phyloP scores from a whole-genome alignment of 192 early-diverging fungal species.

The Mortierella antarctica region DNA sequence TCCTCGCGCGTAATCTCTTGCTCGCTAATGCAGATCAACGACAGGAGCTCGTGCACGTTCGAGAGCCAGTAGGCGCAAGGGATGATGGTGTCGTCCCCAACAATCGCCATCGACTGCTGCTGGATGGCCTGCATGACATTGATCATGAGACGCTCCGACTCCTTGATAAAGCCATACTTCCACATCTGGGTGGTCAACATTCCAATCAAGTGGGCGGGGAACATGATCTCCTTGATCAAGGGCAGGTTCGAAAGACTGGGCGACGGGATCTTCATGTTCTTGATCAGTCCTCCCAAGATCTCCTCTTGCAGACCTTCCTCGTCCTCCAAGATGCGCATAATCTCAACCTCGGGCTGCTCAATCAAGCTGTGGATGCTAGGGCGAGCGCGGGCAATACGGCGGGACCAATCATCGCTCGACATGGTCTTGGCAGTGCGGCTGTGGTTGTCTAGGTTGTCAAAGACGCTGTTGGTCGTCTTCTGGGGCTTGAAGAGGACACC shows the following conservation, averaged over 20 bases:
- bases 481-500: slow-evolving; percentile 39
- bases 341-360: slow-evolving; percentile 55
- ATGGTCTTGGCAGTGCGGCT: slow-evolving; percentile 51
- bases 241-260: slow-evolving; percentile 84
- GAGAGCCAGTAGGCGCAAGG: slow-evolving; percentile 97
- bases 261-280: slow-evolving; percentile 89
- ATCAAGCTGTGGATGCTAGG: slow-evolving; percentile 51
- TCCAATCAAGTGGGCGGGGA: slow-evolving; percentile 95
- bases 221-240: slow-evolving; percentile 89
- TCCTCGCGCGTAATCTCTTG: slow-evolving; percentile 52
- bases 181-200: slow-evolving; percentile 87
- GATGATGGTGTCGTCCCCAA: slow-evolving; percentile 81
- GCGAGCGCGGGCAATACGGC: slow-evolving; percentile 44
- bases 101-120: slow-evolving; percentile 72
- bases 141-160: slow-evolving; percentile 87
- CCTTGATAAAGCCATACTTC: slow-evolving; percentile 82
- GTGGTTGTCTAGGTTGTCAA: slow-evolving; percentile 51
- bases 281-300: slow-evolving; percentile 90
- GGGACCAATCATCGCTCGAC: slow-evolving; percentile 50
- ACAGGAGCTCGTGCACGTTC: slow-evolving; percentile 95
- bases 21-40: slow-evolving; percentile 73
- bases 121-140: slow-evolving; percentile 88
- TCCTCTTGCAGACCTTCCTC: slow-evolving; percentile 77
- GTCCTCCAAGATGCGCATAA: slow-evolving; percentile 71
- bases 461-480: slow-evolving; percentile 50